Evolutionary conservation across 768 basidiomycete species (phyloP).

Genomic region (Lactarius trivialis): DNA sequence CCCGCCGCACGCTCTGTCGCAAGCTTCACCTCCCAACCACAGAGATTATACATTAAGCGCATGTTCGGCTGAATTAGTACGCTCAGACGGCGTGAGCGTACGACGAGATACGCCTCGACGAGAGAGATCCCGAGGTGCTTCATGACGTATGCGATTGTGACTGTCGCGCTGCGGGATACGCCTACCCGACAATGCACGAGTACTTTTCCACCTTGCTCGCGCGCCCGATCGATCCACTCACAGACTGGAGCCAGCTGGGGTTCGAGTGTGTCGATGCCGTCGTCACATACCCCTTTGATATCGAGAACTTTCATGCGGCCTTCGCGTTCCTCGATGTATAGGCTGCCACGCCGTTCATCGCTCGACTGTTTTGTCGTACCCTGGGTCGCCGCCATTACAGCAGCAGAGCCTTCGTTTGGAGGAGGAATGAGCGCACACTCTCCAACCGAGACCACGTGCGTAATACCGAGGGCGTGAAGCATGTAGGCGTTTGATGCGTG

Average conservation of each 20-base stretch:
- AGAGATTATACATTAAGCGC: slow-evolving; percentile 89
- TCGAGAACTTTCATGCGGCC: slow-evolving; percentile 88
- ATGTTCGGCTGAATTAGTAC: slow-evolving; percentile 95
- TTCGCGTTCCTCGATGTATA: slow-evolving; percentile 84
- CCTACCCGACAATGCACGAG: slow-evolving; percentile 99
- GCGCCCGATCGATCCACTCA: slow-evolving; percentile 88
- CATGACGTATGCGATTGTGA: slow-evolving; percentile 98
- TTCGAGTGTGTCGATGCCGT: slow-evolving; percentile 91
- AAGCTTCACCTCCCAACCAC: slow-evolving; percentile 92
- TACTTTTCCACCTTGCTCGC: slow-evolving; percentile 77
- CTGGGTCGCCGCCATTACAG: neutral
- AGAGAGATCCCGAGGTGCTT: slow-evolving; percentile 79
- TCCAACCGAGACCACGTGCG: slow-evolving; percentile 94
- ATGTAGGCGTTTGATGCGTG: slow-evolving; percentile 94
- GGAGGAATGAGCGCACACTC: slow-evolving; percentile 90
- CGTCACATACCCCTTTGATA: slow-evolving; percentile 89
- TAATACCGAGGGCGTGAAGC: slow-evolving; percentile 93
- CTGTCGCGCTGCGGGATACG: slow-evolving; percentile 90
- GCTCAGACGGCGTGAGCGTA: slow-evolving; percentile 81
- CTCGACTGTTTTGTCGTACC: neutral
- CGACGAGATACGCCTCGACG: slow-evolving; percentile 90
- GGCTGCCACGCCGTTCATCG: slow-evolving; percentile 52
- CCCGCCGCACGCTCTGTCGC: slow-evolving; percentile 63
- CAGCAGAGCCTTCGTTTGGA: slow-evolving; percentile 26
- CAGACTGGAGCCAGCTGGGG: slow-evolving; percentile 85